phyloP scores from a whole-genome alignment of 768 basidiomycete species.

The Suillus bovinus region DNA sequence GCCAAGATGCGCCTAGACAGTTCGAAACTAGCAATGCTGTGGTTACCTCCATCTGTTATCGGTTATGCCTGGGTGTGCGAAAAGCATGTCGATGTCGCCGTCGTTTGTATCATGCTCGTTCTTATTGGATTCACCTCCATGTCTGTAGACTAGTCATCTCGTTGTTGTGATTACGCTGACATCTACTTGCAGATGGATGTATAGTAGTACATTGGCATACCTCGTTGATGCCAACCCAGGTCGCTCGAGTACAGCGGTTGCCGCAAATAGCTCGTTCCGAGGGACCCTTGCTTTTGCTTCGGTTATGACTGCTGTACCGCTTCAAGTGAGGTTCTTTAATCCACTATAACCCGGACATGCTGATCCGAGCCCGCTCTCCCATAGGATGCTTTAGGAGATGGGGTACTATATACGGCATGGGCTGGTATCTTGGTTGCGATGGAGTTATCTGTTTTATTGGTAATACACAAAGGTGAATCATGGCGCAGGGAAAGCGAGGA shows the following conservation, averaged over 20 bases:
- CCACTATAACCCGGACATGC: background rate
- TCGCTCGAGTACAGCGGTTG: slow-evolving; percentile 72
- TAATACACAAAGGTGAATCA: slow-evolving; percentile 53
- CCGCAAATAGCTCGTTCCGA: slow-evolving; percentile 75
- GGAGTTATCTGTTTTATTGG: slow-evolving; percentile 56
- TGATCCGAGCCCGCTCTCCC: slow-evolving; percentile 4
- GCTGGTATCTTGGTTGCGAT: slow-evolving; percentile 52
- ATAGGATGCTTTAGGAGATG: slow-evolving; percentile 73
- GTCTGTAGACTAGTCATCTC: slow-evolving; percentile 41
- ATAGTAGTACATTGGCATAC: slow-evolving; percentile 75
- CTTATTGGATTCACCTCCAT: slow-evolving; percentile 71
- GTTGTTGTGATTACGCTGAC: slow-evolving; percentile 1
- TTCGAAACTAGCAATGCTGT: slow-evolving; percentile 54
- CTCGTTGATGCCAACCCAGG: slow-evolving; percentile 86
- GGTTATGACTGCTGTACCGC: slow-evolving; percentile 70
- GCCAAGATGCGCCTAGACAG: slow-evolving; percentile 74
- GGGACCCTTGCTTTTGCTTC: slow-evolving; percentile 68
- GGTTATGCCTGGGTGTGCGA: slow-evolving; percentile 78
- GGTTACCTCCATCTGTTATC: slow-evolving; percentile 56
- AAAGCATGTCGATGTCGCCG: slow-evolving; percentile 61
- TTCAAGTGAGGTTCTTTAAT: slow-evolving; percentile 42
- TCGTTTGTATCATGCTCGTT: slow-evolving; percentile 71
- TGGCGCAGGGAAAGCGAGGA: slow-evolving; percentile 58
- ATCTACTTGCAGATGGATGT: slow-evolving; percentile 46
- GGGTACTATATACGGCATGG: slow-evolving; percentile 75